These are phyloP conservation scores for Cryptosporidium sp. DNA, from an alignment of 169 alveolate species.

Conservation along the genomic window DNA sequence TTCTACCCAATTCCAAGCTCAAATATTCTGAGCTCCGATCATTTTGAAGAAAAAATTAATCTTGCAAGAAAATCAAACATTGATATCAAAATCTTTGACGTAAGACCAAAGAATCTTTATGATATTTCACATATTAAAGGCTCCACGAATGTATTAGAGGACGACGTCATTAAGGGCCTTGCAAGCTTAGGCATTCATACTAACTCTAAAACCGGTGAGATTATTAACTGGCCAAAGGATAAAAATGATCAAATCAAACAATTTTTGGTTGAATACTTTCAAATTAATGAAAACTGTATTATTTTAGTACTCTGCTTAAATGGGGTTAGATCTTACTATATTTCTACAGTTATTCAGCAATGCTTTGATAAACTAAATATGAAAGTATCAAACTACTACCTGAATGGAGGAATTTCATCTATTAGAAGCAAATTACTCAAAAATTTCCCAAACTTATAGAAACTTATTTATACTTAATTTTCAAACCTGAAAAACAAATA, in stretches of 20 bases:
- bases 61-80: constrained; percentile 15
- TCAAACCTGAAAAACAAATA: background rate
- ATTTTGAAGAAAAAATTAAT: constrained; percentile 15
- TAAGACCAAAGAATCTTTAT: constrained; percentile 68
- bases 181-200: constrained; percentile 36
- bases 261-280: background rate
- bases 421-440: constrained; percentile 33
- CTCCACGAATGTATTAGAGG: constrained; percentile 61
- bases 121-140: constrained; percentile 57
- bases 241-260: background rate
- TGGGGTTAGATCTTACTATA: constrained; percentile 59
- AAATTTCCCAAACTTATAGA: constrained; percentile 39
- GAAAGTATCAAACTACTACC: constrained; percentile 22
- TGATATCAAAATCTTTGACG: constrained; percentile 61
- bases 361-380: constrained; percentile 48
- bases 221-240: constrained; percentile 13
- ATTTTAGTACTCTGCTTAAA: constrained; percentile 31
- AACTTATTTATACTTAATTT: background rate
- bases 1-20: constrained; percentile 22
- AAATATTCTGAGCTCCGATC: background rate
- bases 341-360: constrained; percentile 46
- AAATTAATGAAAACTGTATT: constrained; percentile 10
- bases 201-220: constrained; percentile 53
- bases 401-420: constrained; percentile 56
- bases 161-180: constrained; percentile 7